Evolutionary conservation across 1,139 yeast species (phyloP), one percentile per base, ranked within the genome.

Genomic region (Blastobotrys serpentis): DNA sequence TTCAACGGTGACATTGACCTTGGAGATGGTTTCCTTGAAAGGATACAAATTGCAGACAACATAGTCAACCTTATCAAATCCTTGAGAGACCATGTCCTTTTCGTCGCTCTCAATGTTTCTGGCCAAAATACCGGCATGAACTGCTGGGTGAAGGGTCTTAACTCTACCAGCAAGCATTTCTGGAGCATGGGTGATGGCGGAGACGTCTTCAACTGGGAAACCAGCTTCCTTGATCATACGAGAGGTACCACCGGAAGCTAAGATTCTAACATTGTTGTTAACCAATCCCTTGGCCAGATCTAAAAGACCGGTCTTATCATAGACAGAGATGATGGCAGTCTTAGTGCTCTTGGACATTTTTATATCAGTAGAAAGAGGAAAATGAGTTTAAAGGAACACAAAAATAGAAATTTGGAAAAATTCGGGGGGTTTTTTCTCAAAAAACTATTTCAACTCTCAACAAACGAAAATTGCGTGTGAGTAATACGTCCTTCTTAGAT

Each of bases 91-190:
- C 66, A 92, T 80, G 69, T 92, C 98, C 60, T 79, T 73, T 70
- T 89, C 95, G 70, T 92, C 98, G 55, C 86, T 77, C 62, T 86
- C 95, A 66, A 86, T 77, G 73, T 92, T 81, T 74, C 98, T 82
- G 48, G 98, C 98, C 60, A 92, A 79, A 62, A 92, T 92, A 52
- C 98, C 98, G 60, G 96, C 98, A 69, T 92, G 98, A 53, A 92
- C 96, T 42, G 98, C 98, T 38, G 98, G 98, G 69, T 92, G 98
- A 63, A 92, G 78, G 52, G 98, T 92, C 77, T 92, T 92, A 62
- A 92, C 98, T 73, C 98, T 81, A 55, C 98, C 98, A 52, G 97
- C 96, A 60, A 92, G 78, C 96, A 92, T 92, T 72, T 92, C 98
- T 48, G 98, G 98, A 32, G 98, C 98, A 66, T 89, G 95, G 44